Evolutionary conservation across 2,329 filamentous ascomycete genomes (phyloP), one percentile per base, ranked within the genome.

Genomic region (Plectosphaerella cucumerina): DNA sequence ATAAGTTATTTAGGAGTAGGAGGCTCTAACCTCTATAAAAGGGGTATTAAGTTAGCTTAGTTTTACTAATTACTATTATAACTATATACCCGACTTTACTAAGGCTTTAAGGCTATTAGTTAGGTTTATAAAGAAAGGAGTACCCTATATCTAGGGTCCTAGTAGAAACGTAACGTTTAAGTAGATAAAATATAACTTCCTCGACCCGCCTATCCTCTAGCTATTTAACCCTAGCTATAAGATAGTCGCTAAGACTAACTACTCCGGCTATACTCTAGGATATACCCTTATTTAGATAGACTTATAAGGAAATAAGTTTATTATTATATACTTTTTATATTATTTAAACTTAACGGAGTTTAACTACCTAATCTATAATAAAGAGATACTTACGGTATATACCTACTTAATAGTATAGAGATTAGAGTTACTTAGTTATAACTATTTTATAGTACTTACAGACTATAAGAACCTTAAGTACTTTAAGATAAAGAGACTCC

Each of bases 351-450:
- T 43, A 39, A 17, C 35, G 10, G 8, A 31, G 31, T 46, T 22
- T 26, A 35, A 44, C 21, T 20, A 42, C 14, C 6, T 15, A 14
- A 39, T 48, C 14, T n/a, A 37, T 9, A 34, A 51, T 34, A 39
- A 18, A 23, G 17, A 34, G 33, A 48, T 34, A 48, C 26, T 21
- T 10, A 23, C 2, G 20, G 8, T 48, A 33, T 51, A 42, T 15
- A 26, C 31, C 22, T 51, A 49, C 22, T 5, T 48, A 9, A 18
- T 47, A 47, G 15, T 26, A 20, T 48, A 45, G 15, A 48, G 41
- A 42, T 22, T 31, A 44, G 9, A 22, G 21, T 18, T 26, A 34
- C 21, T 43, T 43, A 49, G 21, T 17, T 49, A 49, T 15, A 26
- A 17, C 20, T 2, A 31, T 11, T 31, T 31, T 31, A 31, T 31